phyloP scores from a whole-genome alignment of 345 rosid genomes.

The Gossypium thurberi region DNA sequence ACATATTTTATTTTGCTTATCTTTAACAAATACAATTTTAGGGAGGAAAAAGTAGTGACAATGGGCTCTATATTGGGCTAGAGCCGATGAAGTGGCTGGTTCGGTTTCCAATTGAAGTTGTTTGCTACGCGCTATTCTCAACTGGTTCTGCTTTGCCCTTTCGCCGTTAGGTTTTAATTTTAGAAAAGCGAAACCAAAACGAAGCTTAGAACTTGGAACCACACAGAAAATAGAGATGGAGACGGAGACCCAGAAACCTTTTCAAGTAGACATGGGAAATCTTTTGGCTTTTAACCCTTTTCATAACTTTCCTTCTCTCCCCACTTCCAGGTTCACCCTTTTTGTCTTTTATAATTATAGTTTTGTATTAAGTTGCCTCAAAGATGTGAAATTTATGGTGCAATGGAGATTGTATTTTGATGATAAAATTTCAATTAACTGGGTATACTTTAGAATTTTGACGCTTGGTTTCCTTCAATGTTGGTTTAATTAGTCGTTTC shows the following conservation, averaged over 20 bases:
- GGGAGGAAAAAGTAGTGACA: not conserved
- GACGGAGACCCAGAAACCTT: conserved; percentile 27
- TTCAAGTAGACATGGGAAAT: conserved; percentile 61
- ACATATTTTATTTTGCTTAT: no score
- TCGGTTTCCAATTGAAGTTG: not conserved
- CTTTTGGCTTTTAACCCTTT: conserved; percentile 55
- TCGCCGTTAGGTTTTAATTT: not conserved
- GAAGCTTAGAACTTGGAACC: not conserved
- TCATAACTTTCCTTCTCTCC: conserved; percentile 23
- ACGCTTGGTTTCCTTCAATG: not conserved
- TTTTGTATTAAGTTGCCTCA: not conserved
- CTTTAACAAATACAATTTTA: no score
- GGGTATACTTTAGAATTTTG: not conserved
- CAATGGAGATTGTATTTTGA: not conserved
- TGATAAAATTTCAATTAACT: not conserved
- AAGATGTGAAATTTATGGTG: not conserved
- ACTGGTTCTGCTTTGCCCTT: not conserved
- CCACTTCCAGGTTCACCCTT: not conserved
- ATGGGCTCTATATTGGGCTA: not conserved
- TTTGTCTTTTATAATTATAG: not conserved
- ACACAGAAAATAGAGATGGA: conserved; percentile 4
- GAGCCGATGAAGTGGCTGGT: not conserved
- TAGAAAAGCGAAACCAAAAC: not conserved
- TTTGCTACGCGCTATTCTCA: not conserved
- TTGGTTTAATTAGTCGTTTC: not conserved